phyloP scores from a whole-genome alignment of 2,329 filamentous ascomycete genomes.

The Fusarium sororula region DNA sequence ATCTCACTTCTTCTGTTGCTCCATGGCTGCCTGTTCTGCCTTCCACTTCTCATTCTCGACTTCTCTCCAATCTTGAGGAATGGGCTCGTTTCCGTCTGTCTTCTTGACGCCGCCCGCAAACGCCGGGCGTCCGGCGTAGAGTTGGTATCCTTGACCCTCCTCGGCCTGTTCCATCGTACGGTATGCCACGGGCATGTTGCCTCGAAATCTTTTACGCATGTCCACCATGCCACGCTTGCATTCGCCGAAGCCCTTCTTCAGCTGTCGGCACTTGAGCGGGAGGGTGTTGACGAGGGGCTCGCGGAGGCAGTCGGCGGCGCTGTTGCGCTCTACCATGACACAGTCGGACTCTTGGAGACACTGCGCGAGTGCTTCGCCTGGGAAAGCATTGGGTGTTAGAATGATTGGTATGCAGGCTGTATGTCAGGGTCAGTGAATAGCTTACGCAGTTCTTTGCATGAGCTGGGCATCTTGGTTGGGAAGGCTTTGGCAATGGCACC shows the following conservation, averaged over 20 bases:
- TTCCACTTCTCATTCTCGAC: conserved; percentile 69
- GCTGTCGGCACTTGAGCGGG: conserved; percentile 87
- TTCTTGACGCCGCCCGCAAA: conserved; percentile 71
- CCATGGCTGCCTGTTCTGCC: conserved; percentile 45
- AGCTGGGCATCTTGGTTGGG: conserved; percentile 79
- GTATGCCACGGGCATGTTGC: conserved; percentile 85
- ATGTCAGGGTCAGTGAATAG: conserved; percentile 30
- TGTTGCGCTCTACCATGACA: conserved; percentile 90
- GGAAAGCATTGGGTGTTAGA: neutral
- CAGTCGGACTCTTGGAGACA: conserved; percentile 98
- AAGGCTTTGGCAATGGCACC: conserved; percentile 20
- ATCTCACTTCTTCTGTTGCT: conserved; percentile 40
- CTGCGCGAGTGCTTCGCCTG: conserved; percentile 89
- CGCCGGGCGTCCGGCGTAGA: conserved; percentile 81
- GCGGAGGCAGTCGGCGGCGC: conserved; percentile 86
- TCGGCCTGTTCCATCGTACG: conserved; percentile 66
- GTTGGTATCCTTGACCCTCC: conserved; percentile 68
- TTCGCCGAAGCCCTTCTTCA: conserved; percentile 91
- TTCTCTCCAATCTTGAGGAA: conserved; percentile 69
- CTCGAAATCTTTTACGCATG: conserved; percentile 98
- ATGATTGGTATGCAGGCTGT: neutral
- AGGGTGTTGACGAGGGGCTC: conserved; percentile 83
- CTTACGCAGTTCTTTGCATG: conserved; percentile 96
- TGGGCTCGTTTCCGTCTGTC: conserved; percentile 73
- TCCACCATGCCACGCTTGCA: conserved; percentile 97